Conservation (phyloP, 2,329 filamentous ascomycete genomes). For the Dactylonectria estremocensis region DNA sequence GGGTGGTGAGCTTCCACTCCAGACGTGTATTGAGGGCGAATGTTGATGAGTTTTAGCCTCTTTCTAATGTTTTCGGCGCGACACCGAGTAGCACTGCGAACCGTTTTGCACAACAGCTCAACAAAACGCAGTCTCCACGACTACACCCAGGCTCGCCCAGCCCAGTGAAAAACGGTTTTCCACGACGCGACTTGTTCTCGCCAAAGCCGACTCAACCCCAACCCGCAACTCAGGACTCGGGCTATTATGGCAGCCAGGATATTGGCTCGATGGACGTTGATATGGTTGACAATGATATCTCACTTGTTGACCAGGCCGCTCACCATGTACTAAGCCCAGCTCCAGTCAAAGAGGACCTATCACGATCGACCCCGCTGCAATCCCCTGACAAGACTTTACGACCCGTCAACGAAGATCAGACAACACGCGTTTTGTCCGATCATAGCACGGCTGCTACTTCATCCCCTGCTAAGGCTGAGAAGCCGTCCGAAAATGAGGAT, state of each 20-base stretch:
- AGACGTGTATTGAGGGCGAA: not conserved
- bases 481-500: conserved; percentile 5
- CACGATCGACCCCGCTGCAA: conserved; percentile 48
- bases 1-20: conserved; percentile 70
- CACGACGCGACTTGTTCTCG: conserved; percentile 52
- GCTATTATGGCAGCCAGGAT: conserved; percentile 79
- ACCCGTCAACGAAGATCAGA: conserved; percentile 63
- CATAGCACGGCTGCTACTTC: conserved; percentile 15
- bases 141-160: conserved; percentile 63
- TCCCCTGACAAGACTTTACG: conserved; percentile 59
- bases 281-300: conserved; percentile 38
- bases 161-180: conserved; percentile 53
- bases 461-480: conserved; percentile 25
- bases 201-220: conserved; percentile 48
- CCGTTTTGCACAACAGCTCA: conserved; percentile 66
- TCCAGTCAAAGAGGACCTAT: conserved; percentile 42
- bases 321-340: conserved; percentile 35
- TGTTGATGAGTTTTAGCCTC: conserved; percentile 63
- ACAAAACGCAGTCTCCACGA: conserved; percentile 69
- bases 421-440: conserved; percentile 40
- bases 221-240: conserved; percentile 69
- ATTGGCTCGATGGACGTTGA: conserved; percentile 47
- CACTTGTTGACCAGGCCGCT: conserved; percentile 37
- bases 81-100: conserved; percentile 69
- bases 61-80: conserved; percentile 72